A percentile compares a stretch with the other conserved stretches of the same genome.
Evolutionary conservation across 2,329 filamentous ascomycete species (phyloP).

Genomic region (Aspergillus amoenus): DNA sequence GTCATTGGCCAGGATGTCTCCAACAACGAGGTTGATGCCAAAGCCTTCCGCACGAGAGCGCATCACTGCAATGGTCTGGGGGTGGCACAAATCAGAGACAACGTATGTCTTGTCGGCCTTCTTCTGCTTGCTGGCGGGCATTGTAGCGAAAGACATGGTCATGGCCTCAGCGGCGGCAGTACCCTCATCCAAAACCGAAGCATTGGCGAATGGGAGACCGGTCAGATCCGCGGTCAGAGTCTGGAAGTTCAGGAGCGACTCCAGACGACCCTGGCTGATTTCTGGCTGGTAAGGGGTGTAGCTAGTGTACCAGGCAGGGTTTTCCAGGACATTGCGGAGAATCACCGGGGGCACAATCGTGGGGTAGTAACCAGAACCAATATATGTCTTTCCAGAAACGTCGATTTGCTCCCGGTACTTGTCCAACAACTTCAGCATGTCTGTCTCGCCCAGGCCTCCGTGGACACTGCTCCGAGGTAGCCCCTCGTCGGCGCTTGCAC

Average conservation of each 20-base stretch:
- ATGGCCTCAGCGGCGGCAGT: constrained; percentile 94
- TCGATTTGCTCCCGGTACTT: constrained; percentile 57
- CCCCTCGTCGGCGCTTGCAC: constrained; percentile 45
- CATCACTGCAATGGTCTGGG: constrained; percentile 82
- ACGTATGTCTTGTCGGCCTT: constrained; percentile 76
- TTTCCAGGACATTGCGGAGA: constrained; percentile 88
- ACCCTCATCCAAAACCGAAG: constrained; percentile 84
- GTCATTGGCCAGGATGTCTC: constrained; percentile 68
- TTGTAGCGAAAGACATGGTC: constrained; percentile 81
- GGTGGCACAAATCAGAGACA: constrained; percentile 78
- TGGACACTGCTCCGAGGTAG: constrained; percentile 39
- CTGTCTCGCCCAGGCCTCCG: constrained; percentile 48
- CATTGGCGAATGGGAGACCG: constrained; percentile 82
- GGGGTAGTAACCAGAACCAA: constrained; percentile 84
- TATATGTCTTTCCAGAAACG: constrained; percentile 64
- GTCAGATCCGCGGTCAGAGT: constrained; percentile 89
- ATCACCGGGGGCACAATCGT: constrained; percentile 88
- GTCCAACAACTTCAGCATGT: constrained; percentile 42
- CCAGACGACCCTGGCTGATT: constrained; percentile 90
- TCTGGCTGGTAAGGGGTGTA: constrained; percentile 97
- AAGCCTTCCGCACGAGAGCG: constrained; percentile 87
- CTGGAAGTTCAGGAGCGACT: constrained; percentile 94
- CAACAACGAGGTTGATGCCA: constrained; percentile 72
- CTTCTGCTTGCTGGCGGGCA: constrained; percentile 71
- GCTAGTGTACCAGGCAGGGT: constrained; percentile 95